Base-by-base conservation (phyloP, 345 rosid genomes). In the Leavenworthia alabamica region DNA sequence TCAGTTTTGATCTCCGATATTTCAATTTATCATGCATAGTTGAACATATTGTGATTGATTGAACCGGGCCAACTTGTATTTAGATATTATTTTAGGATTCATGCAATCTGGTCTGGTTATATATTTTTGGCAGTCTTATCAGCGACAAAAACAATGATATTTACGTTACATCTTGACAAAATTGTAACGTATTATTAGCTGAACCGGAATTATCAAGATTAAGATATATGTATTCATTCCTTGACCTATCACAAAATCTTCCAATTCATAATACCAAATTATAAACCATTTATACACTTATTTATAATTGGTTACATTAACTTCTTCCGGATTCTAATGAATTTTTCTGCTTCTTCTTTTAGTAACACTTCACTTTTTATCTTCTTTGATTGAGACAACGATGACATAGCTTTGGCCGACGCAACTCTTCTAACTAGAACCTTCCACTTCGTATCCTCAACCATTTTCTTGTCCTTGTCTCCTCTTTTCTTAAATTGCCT, bases 401-500 rank as follows among this genome's bases (percentile, higher is more conserved):
- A 74, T 66, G 83, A 79, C 37, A 86, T 76, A 2, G 85, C 83
- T 69, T 75, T 84, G 3, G 96, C 98, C n/a, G 95, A 83, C 43
- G 73, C 77, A 33, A 92, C 96, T 72, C 81, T 92, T 75, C 80
- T 86, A 52, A 78, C 96, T 8, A 92, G 72, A 35, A 84, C 67
- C 75, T 70, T 82, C 98, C 98, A 92, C 62, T 78, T 75, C 4
- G 67, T 66, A 26, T 81, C 89, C 43, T 57, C 70, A n/a, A 43
- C 88, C 6, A 63, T 75, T 60, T 75, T 79, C 62, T 70, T 77
- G 70, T 76, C 86, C 10, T 63, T 76, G 16, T 74, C 78, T 42
- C 50, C 72, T 75, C 68, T 83, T 67, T 83, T 35, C 55, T 85
- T 86, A 71, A 82, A 86, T 78, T 86, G 90, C 82, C 98, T 92